Evolutionary conservation across 768 basidiomycete species (phyloP).

Genomic region (Ramaria rubella): DNA sequence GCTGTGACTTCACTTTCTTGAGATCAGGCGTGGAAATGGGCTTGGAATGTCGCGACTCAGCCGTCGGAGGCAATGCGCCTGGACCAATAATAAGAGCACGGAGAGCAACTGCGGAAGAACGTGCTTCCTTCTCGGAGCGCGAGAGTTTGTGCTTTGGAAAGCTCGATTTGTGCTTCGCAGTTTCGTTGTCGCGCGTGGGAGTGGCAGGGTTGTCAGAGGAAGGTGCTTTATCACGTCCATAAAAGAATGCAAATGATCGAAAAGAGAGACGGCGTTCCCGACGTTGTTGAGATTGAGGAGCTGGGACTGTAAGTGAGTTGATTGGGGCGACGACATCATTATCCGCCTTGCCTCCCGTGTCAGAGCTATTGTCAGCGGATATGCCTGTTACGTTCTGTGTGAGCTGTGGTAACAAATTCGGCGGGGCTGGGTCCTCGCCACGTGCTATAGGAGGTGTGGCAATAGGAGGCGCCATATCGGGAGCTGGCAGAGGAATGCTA

Average conservation of each 20-base stretch:
- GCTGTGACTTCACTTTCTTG: conserved; percentile 59
- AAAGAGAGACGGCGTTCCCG: conserved; percentile 41
- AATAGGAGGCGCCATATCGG: too few species aligned
- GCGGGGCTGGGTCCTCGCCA: too few species aligned
- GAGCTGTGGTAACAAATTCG: too few species aligned
- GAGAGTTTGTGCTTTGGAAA: conserved; percentile 27
- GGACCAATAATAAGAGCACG: conserved; percentile 66
- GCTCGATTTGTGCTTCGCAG: conserved; percentile 27
- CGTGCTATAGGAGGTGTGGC: too few species aligned
- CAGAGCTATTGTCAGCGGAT: too few species aligned
- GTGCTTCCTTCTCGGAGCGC: conserved; percentile 52
- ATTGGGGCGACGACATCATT: not conserved
- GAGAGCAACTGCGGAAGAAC: conserved; percentile 54
- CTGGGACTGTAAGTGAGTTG: not conserved
- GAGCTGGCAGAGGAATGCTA: too few species aligned
- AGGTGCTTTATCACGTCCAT: conserved; percentile 28
- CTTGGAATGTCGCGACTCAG: conserved; percentile 33
- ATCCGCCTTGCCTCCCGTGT: too few species aligned
- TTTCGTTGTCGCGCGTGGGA: conserved; percentile 37
- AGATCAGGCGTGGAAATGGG: conserved; percentile 35
- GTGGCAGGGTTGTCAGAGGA: conserved; percentile 25
- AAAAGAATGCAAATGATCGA: conserved; percentile 38
- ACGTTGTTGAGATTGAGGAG: not conserved
- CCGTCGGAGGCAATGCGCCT: conserved; percentile 23
- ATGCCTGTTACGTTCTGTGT: too few species aligned